phyloP scores from a whole-genome alignment of 192 early-diverging fungal species.

The Thamnidium elegans region DNA sequence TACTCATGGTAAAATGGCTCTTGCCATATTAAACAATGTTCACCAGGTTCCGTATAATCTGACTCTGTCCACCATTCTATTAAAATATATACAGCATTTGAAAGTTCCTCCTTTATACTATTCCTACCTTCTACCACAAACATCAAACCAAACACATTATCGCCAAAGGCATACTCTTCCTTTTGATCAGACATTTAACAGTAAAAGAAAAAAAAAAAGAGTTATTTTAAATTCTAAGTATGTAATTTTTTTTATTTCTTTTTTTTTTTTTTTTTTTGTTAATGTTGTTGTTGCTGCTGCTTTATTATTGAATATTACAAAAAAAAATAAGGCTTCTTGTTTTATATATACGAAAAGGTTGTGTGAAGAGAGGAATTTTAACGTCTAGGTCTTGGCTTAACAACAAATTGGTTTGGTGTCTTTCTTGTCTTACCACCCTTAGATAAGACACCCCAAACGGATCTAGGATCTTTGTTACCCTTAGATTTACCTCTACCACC shows the following conservation, averaged over 20 bases:
- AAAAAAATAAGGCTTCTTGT: no score
- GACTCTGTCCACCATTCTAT: no score
- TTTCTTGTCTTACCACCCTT: conserved; percentile 89
- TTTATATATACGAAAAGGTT: neutral
- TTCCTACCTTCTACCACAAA: no score
- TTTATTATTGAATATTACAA: no score
- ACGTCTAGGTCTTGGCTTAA: conserved; percentile 60
- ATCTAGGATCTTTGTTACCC: conserved; percentile 85
- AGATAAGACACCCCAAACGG: conserved; percentile 88
- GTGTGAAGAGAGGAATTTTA: conserved; percentile 20
- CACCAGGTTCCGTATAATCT: no score
- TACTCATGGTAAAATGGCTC: no score
- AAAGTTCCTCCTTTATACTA: no score
- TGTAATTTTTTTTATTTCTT: neutral
- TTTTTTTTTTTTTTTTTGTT: neutral
- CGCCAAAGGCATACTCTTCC: no score
- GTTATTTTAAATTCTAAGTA: neutral
- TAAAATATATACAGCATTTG: no score
- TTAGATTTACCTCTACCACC: conserved; percentile 94
- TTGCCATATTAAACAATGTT: no score
- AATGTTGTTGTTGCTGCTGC: no score
- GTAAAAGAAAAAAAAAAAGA: neutral
- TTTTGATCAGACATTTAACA: neutral
- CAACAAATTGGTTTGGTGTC: conserved; percentile 64
- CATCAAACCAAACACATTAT: no score